Evolutionary conservation across 176 grass and related monocot genomes (phyloP).

Genomic region (Rhipidocladum racemiflorum): DNA sequence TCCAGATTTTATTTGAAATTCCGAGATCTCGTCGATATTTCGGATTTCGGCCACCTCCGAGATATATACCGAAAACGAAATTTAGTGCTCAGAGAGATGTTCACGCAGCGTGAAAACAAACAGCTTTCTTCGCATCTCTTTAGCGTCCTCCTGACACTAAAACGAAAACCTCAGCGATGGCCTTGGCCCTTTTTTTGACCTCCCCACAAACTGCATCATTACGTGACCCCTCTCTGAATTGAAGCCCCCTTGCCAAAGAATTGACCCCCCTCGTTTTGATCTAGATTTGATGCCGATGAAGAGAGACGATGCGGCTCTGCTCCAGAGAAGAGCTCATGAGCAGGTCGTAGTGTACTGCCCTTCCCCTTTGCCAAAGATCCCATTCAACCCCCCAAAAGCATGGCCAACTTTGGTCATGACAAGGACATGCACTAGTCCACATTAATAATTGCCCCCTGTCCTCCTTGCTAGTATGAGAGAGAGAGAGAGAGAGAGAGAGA

Average conservation of each 20-base stretch:
- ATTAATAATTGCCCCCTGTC: slow-evolving; percentile 32
- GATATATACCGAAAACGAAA: too few species aligned
- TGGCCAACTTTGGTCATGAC: slow-evolving; percentile 54
- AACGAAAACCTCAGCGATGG: slow-evolving; percentile 35
- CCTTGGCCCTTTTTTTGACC: slow-evolving; percentile 40
- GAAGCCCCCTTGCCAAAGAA: too few species aligned
- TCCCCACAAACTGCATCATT: slow-evolving; percentile 33
- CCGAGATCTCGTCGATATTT: too few species aligned
- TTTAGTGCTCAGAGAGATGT: too few species aligned
- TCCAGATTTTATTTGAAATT: too few species aligned
- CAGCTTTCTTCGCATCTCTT: slow-evolving; percentile 24
- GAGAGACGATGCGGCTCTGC: slow-evolving; percentile 9
- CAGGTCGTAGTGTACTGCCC: not conserved
- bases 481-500: too few species aligned
- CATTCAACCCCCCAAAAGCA: slow-evolving; percentile 52
- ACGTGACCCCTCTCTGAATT: not conserved
- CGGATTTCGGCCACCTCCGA: too few species aligned
- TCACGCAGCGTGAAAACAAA: too few species aligned
- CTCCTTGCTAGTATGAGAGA: not conserved
- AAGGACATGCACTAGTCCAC: slow-evolving; percentile 55
- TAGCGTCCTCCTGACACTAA: slow-evolving; percentile 25
- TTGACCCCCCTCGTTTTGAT: slow-evolving; percentile 34
- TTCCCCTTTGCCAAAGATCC: slow-evolving; percentile 26
- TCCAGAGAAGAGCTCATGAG: slow-evolving; percentile 6
- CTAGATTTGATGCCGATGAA: slow-evolving; percentile 34